Conservation (phyloP, 495 filamentous ascomycete species). For the Daldinia vernicosa region DNA sequence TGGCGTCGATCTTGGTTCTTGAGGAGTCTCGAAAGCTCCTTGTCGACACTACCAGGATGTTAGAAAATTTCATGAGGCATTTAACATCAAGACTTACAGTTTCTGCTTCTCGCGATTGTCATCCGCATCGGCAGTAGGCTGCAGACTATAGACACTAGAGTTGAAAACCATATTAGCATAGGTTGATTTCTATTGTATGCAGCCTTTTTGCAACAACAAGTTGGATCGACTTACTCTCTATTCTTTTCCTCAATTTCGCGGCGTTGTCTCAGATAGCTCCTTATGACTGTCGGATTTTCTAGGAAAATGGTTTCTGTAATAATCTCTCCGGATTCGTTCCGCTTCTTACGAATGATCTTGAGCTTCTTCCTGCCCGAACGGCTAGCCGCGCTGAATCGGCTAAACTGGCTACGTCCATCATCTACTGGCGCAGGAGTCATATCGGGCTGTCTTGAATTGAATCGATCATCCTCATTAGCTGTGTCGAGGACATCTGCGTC, state of each 20-base stretch:
- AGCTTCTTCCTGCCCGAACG: slow-evolving; percentile 73
- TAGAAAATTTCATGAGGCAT: slow-evolving; percentile 47
- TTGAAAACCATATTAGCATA: slow-evolving; percentile 37
- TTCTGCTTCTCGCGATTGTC: slow-evolving; percentile 62
- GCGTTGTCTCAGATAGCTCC: slow-evolving; percentile 65
- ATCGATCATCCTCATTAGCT: slow-evolving; percentile 64
- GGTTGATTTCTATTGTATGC: neutral
- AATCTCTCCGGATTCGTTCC: slow-evolving; percentile 68
- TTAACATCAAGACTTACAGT: slow-evolving; percentile 57
- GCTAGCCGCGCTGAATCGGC: slow-evolving; percentile 74
- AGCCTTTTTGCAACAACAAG: too few species aligned
- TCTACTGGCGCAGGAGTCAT: slow-evolving; percentile 62
- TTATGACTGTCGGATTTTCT: slow-evolving; percentile 77
- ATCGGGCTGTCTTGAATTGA: slow-evolving; percentile 54
- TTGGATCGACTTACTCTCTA: slow-evolving; percentile 65
- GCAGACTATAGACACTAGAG: slow-evolving; percentile 56
- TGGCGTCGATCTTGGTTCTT: slow-evolving; percentile 91
- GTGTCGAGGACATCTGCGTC: slow-evolving; percentile 74
- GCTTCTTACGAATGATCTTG: slow-evolving; percentile 74
- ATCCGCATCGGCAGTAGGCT: slow-evolving; percentile 80
- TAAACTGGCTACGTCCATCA: slow-evolving; percentile 88
- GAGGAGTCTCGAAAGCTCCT: slow-evolving; percentile 81
- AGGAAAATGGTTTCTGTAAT: slow-evolving; percentile 69
- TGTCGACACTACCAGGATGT: slow-evolving; percentile 65
- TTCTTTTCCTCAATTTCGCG: slow-evolving; percentile 67